Base-by-base conservation (phyloP, 257 asterid species). In the Fraxinus quadrangulata region DNA sequence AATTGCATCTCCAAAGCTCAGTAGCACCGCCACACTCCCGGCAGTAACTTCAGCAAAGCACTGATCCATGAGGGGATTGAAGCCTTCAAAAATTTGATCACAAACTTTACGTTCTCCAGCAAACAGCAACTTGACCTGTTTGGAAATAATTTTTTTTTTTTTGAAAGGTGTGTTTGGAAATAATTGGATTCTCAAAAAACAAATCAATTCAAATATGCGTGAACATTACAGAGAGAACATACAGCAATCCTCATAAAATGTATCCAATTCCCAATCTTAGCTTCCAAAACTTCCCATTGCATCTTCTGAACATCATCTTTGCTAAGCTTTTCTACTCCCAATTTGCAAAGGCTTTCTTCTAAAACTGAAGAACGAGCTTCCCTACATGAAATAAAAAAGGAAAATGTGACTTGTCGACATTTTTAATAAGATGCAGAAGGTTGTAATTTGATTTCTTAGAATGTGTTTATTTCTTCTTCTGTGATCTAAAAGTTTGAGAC, bases 191-290 rank as follows among this genome's bases (percentile, higher is more conserved):
- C 68, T 71, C 71, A 79, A 36, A 72, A 63, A 66, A 73, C 67
- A 74, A 72, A 65, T 45, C 23, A 70, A 75, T 70, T 49, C 70
- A 76, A 13, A 71, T 28, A 37, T 61, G 24, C 33, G 49, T 67
- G 73, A 79, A 23, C 69, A 68, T 61, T 75, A 30, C 73, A 23
- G 56, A 49, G 75, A 83, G 82, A 76, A 84, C 89, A 73, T 88
- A 96, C 99, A 76, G 99, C 98, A 83, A 96, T 96, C 69, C 99
- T 90, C 99, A 96, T 96, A 83, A 92, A 93, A 87, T 96, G 99
- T 86, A 96, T 96, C 98, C 99, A 96, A 76, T 92, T 96, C 81
- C 99, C 98, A 79, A 96, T 96, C 86, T 96, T 96, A 77, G 97
- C 96, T 92, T 96, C 99, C 83, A 96, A 87, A 80, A 93, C 93